Evolutionary conservation across 495 filamentous ascomycete species (phyloP).

Genomic region (Xylaria cubensis): DNA sequence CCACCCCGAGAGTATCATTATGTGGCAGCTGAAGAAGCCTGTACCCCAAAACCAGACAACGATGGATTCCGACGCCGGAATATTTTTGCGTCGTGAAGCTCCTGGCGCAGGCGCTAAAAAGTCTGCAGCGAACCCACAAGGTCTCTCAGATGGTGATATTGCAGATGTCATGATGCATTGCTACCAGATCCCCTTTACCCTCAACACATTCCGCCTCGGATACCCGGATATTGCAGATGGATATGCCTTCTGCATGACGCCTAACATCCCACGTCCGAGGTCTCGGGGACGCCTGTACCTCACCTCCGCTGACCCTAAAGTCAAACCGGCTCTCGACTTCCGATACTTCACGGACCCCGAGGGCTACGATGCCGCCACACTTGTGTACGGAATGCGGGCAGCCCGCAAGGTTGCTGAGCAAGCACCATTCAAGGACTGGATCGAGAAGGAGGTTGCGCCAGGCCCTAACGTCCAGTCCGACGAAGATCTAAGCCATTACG

Average conservation of each 20-base stretch:
- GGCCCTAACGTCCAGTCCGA: conserved; percentile 72
- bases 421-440: conserved; percentile 77
- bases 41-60: conserved; percentile 79
- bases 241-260: conserved; percentile 90
- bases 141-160: conserved; percentile 65
- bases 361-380: conserved; percentile 81
- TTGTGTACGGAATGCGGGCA: conserved; percentile 77
- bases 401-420: conserved; percentile 74
- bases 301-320: conserved; percentile 69
- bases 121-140: conserved; percentile 51
- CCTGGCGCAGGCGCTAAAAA: conserved; percentile 58
- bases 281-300: conserved; percentile 76
- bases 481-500: conserved; percentile 76
- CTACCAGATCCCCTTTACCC: conserved; percentile 84
- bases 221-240: conserved; percentile 68
- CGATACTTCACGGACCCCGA: conserved; percentile 86
- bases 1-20: conserved; percentile 79
- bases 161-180: conserved; percentile 92
- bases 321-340: conserved; percentile 86
- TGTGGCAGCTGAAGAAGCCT: conserved; percentile 82
- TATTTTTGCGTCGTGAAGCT: conserved; percentile 77
- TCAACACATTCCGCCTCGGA: conserved; percentile 74
- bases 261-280: conserved; percentile 84
- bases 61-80: conserved; percentile 85
- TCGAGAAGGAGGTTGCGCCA: conserved; percentile 80